Percentiles rank a stretch among this genome's conserved stretches.
Conservation (phyloP, 164 flowering plant species). For the grape (Vitis vinifera) region DNA sequence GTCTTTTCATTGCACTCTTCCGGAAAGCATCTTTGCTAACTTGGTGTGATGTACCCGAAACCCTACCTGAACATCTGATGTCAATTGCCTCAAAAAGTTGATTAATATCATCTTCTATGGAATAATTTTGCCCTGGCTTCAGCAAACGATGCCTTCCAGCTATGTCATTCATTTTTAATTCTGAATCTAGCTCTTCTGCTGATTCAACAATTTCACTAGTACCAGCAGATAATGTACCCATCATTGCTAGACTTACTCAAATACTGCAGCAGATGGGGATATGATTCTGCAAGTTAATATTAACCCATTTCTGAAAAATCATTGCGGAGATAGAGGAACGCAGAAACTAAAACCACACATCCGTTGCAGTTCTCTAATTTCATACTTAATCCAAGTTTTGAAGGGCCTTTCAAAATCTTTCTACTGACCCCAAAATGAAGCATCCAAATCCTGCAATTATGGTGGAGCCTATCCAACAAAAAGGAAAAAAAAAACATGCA, state of each 20-base stretch:
- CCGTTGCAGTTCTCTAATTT: slow-evolving; percentile 9
- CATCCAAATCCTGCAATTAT: slow-evolving; percentile 30
- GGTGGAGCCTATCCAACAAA: background rate
- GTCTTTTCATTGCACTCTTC: slow-evolving; percentile 66
- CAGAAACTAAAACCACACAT: slow-evolving; percentile 13
- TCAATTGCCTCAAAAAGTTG: slow-evolving; percentile 62
- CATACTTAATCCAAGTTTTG: slow-evolving; percentile 14
- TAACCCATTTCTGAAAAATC: slow-evolving; percentile 39
- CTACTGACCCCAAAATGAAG: slow-evolving; percentile 14
- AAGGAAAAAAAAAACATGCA: too few species aligned
- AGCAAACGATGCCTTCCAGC: slow-evolving; percentile 16
- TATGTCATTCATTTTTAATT: slow-evolving; percentile 19
- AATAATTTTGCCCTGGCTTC: slow-evolving; percentile 31
- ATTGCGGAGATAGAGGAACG: slow-evolving; percentile 9
- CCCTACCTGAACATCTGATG: slow-evolving; percentile 33
- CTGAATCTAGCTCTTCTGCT: slow-evolving; percentile 37
- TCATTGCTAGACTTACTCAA: slow-evolving; percentile 16
- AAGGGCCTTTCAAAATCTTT: background rate
- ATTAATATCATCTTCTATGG: slow-evolving; percentile 64
- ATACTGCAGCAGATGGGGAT: background rate
- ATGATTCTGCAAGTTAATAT: background rate
- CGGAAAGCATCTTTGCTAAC: slow-evolving; percentile 24
- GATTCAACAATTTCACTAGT: slow-evolving; percentile 71
- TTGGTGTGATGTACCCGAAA: slow-evolving; percentile 22
- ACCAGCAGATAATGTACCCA: slow-evolving; percentile 31